Evolutionary conservation across 1,139 yeast genomes (phyloP), one percentile per base, ranked within the genome.

Genomic region (Hansenula sp.): DNA sequence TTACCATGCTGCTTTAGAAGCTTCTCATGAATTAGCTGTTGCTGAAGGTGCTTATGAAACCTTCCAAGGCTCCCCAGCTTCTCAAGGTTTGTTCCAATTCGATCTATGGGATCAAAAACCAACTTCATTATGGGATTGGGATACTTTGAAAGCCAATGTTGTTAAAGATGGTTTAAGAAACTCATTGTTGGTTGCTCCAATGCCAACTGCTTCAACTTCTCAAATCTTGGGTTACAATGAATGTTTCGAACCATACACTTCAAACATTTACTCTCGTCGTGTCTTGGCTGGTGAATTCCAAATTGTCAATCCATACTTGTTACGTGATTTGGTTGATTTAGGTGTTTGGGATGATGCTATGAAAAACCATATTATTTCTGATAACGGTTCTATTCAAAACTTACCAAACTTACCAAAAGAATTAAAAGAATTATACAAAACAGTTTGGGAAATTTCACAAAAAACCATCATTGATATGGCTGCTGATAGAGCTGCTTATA

Each of bases 391-490:
- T 3, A 79, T 92, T 47, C 96, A 90, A 64, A 66, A 72, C 45
- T 77, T 92, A 44, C 77, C 82, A 39, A 77, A 73, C 47, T 81
- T 92, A 42, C 97, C 97, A 18, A 73, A 71, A 32, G 87, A 83
- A 34, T 62, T 89, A 52, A 89, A 87, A 61, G 77, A 74, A 9
- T 68, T 90, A 37, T 89, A 90, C 71, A 87, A 84, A 68, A 92
- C 98, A 1, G 97, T 89, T 16, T 92, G 98, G 97, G 98, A 92
- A 66, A 77, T 92, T 39, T 80, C 96, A 34, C 98, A 92, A 62
- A 83, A 81, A 67, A 75, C 77, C 14, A 79, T 92, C 47, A 83
- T 92, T 51, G 97, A 90, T 57, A 78, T 92, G 92, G 95, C 97
- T 38, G 96, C 96, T 34, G 97, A 89, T 59, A 77, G 98, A 57